A percentile compares a stretch with the other conserved stretches of the same genome.
These are phyloP conservation scores for Massariosphaeria phaeospora DNA, from an alignment of 495 filamentous ascomycete species.

Conservation along the genomic window DNA sequence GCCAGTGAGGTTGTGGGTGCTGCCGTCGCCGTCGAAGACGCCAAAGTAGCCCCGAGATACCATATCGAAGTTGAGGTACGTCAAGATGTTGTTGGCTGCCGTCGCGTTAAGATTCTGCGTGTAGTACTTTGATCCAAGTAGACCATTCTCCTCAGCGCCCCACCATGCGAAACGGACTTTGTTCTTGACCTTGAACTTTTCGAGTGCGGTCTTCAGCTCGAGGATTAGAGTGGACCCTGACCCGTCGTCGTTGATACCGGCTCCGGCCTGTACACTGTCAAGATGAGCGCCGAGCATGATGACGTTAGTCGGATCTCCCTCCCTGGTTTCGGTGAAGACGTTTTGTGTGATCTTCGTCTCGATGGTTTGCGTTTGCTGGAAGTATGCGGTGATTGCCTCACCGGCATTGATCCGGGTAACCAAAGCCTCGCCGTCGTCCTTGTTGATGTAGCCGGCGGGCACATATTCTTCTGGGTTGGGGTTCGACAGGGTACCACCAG, in stretches of 20 bases:
- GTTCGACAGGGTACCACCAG: conserved; percentile 43
- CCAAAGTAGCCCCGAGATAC: conserved; percentile 67
- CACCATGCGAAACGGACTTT: conserved; percentile 67
- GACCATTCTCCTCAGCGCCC: conserved; percentile 61
- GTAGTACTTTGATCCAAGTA: conserved; percentile 60
- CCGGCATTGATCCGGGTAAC: conserved; percentile 47
- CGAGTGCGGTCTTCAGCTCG: conserved; percentile 56
- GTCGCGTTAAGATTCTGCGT: conserved; percentile 49
- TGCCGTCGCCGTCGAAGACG: conserved; percentile 69
- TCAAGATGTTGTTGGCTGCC: conserved; percentile 54
- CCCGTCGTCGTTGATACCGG: conserved; percentile 67
- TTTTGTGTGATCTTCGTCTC: conserved; percentile 46
- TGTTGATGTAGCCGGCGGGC: conserved; percentile 44
- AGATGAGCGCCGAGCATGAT: conserved; percentile 61
- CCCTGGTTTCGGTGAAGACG: conserved; percentile 62
- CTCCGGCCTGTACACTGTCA: conserved; percentile 59
- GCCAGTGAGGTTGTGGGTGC: conserved; percentile 55
- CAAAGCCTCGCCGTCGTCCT: conserved; percentile 51
- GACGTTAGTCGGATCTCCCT: conserved; percentile 60
- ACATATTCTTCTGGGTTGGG: conserved; percentile 49
- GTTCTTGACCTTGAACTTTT: conserved; percentile 56
- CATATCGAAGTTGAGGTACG: conserved; percentile 79
- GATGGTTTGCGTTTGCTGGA: conserved; percentile 42
- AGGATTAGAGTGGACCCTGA: conserved; percentile 61
- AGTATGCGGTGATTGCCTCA: conserved; percentile 35